Evolutionary conservation across 345 rosid genomes (phyloP), one percentile per base, ranked within the genome.

Genomic region (Carallia brachiata): DNA sequence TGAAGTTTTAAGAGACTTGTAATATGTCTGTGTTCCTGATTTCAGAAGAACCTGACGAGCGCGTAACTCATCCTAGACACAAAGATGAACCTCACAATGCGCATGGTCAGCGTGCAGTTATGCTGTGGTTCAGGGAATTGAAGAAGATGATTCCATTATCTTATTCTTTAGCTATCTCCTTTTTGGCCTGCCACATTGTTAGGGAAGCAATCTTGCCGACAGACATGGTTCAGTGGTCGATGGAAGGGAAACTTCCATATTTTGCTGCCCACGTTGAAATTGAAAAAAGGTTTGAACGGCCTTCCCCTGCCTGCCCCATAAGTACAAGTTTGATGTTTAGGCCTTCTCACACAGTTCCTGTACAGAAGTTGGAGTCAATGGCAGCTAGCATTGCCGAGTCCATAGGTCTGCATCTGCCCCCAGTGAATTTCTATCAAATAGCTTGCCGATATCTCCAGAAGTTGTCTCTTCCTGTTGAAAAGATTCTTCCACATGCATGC

Each of bases 171-270:
- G 98, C 89, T 17, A 76, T 91, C 77, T 89, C 84, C 44, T 88
- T 83, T 79, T 80, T 91, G 65, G 92, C 89, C 67, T 89, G 97
- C 70, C 91, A 88, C 80, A 61, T 84, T 72, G 89, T 83, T 18
- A 84, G 94, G 78, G 88, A 85, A 72, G 77, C 92, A 7, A 61
- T 91, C 74, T 76, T 91, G 47, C 90, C 97, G 7, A 83, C 94
- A 0, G 96, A 91, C 34, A 69, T 91, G 18, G 73, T 87, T 55
- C 84, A 85, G 75, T 89, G 93, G 96, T 82, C 96, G 3, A 31
- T 79, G 34, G 89, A 84, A 82, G 98, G 96, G 71, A 80, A 80
- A 75, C 76, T 91, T 77, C 96, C 94, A 3, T 93, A 85, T 77
- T 77, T 81, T 64, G 77, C 88, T 69, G 86, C 90, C 67, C 84